Evolutionary conservation across 495 filamentous ascomycete genomes (phyloP), one percentile per base, ranked within the genome.

Genomic region (Penicillium ochrochloron): DNA sequence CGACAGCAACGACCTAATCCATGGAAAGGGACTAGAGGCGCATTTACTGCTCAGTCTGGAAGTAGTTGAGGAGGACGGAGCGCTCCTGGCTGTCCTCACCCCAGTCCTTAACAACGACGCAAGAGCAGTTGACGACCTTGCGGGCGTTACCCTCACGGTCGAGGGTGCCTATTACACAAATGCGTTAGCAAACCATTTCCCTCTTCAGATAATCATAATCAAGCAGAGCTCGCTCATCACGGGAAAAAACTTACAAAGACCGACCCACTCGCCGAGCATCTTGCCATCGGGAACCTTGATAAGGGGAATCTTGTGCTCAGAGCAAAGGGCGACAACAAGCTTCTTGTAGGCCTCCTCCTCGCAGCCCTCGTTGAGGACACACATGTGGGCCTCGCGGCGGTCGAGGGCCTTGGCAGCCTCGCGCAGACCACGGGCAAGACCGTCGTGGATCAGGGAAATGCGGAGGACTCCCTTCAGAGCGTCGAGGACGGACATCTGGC

Each of bases 271-370:
- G 83, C 95, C 95, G 70, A 99, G 85, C 85, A 97, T 91, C 89
- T 99, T 99, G 78, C 95, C 95, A 83, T 99, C 95, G 75, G 94
- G 93, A 66, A 99, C 94, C 90, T 99, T 97, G 87, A 99, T 99
- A 66, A 99, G 85, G 63, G 95, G 95, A 74, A 99, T 99, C 88
- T 96, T 95, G 85, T 99, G 95, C 86, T 98, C 95, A 57, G 88
- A 90, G 88, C 95, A 99, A 59, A 99, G 88, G 68, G 95, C 95
- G 66, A 98, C 92, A 68, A 99, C 94, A 55, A 99, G 88, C 89
- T 99, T 99, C 92, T 99, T 99, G 86, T 99, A 99, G 66, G 95
- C 94, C 86, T 99, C 95, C 87, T 99, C 96, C 84, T 98, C 95
- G 84, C 95, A 99, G 66, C 82, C 89, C 87, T 99, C 95, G 86